Evolutionary conservation across 2,329 filamentous ascomycete species (phyloP).

Genomic region (Calonectria pteridis): DNA sequence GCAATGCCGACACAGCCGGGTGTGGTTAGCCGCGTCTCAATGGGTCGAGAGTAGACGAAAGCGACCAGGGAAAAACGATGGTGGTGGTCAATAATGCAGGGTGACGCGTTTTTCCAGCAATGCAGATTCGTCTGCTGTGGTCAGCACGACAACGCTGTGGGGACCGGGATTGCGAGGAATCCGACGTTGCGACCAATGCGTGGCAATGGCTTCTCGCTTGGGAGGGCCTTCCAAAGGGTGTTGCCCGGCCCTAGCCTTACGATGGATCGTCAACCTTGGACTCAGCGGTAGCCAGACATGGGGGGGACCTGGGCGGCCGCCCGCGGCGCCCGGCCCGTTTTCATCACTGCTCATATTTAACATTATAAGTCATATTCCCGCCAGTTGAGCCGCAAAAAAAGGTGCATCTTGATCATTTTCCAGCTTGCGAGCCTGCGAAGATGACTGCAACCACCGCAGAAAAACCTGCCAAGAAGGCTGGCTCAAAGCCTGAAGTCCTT

Average conservation of each 20-base stretch:
- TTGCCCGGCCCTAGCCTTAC: not conserved
- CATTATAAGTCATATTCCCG: not conserved
- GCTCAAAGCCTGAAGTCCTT: constrained; percentile 12
- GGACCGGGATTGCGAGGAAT: not conserved
- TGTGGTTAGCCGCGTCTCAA: not conserved
- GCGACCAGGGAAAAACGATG: not conserved
- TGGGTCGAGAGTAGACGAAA: not conserved
- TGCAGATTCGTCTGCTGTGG: not conserved
- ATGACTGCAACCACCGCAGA: not conserved
- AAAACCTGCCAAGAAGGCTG: not conserved
- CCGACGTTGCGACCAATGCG: not conserved
- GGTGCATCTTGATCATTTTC: not conserved
- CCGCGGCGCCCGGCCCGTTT: not conserved
- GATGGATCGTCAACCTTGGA: not conserved
- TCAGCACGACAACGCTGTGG: not conserved
- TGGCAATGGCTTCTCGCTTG: not conserved
- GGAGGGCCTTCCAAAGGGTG: not conserved
- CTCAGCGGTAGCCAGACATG: not conserved
- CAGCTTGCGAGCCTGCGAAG: not conserved
- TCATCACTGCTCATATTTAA: not conserved
- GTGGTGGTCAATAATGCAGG: not conserved
- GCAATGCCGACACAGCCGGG: not conserved
- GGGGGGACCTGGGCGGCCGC: not conserved
- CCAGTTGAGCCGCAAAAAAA: not conserved
- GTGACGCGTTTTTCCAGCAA: not conserved